Evolutionary conservation across 345 rosid species (phyloP).

Genomic region (Boechera stricta): DNA sequence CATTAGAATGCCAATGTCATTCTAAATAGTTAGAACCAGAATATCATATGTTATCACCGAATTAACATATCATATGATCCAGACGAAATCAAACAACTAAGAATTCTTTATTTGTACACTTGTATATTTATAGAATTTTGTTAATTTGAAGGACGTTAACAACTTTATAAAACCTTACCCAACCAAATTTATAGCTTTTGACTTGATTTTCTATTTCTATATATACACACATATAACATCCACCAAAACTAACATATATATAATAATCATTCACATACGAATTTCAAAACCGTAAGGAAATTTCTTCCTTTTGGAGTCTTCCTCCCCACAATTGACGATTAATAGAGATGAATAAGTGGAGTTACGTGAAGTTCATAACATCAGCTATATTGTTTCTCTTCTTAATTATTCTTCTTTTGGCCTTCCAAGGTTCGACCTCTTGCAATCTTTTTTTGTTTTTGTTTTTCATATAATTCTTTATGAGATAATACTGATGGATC

Average conservation of each 20-base stretch:
- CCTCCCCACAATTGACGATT: neutral
- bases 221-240: neutral
- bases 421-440: slow-evolving; percentile 15
- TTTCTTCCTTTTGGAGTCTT: neutral
- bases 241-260: slow-evolving; percentile 4
- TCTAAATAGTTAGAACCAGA: too few species aligned
- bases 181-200: neutral
- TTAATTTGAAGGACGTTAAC: neutral
- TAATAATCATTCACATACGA: neutral
- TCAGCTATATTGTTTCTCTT: neutral
- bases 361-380: neutral
- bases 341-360: slow-evolving; percentile 21
- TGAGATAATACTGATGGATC: neutral
- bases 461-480: neutral
- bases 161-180: neutral
- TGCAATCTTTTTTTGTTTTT: neutral
- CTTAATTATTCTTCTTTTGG: neutral
- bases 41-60: too few species aligned
- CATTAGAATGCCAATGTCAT: too few species aligned
- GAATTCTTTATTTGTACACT: neutral
- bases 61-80: too few species aligned
- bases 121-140: neutral
- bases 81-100: neutral
- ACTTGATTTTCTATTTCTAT: neutral
- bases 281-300: neutral